A percentile compares a stretch with the other conserved stretches of the same genome.
These are phyloP conservation scores for Prunella vulgaris DNA, from an alignment of 257 asterid species.

Conservation along the genomic window DNA sequence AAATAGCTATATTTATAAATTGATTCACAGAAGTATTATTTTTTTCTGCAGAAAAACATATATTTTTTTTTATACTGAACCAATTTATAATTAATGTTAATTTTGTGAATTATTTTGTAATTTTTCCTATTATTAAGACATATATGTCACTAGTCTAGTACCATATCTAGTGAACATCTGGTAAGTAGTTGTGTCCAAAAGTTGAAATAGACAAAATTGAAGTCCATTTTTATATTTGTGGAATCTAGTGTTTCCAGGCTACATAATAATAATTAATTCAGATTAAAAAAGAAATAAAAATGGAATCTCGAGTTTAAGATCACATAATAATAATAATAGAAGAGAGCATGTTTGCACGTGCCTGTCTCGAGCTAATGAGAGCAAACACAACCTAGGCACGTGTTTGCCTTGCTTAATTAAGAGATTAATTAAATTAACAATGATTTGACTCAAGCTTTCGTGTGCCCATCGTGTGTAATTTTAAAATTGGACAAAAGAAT, in stretches of 20 bases:
- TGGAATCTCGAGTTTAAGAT: background rate
- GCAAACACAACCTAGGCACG: background rate
- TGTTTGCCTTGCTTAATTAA: conserved; percentile 7
- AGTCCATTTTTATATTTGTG: background rate
- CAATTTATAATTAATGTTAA: too few species aligned
- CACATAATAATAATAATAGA: background rate
- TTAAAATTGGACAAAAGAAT: too few species aligned
- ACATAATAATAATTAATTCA: background rate
- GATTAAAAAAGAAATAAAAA: background rate
- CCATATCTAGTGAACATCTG: background rate
- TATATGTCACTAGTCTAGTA: background rate
- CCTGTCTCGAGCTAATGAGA: conserved; percentile 7
- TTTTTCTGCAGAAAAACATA: too few species aligned
- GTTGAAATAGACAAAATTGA: background rate
- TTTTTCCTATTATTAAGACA: background rate
- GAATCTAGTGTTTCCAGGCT: background rate
- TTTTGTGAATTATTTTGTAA: too few species aligned
- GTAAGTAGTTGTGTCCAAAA: background rate
- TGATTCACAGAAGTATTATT: too few species aligned
- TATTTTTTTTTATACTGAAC: too few species aligned
- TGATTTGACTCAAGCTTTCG: conserved; percentile 3
- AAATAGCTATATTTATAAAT: too few species aligned
- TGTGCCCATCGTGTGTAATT: conserved; percentile 7
- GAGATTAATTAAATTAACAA: background rate
- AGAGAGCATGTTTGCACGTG: conserved; percentile 26